Conservation (phyloP, 306 rosid genomes). For the Casuarina cunninghamiana region DNA sequence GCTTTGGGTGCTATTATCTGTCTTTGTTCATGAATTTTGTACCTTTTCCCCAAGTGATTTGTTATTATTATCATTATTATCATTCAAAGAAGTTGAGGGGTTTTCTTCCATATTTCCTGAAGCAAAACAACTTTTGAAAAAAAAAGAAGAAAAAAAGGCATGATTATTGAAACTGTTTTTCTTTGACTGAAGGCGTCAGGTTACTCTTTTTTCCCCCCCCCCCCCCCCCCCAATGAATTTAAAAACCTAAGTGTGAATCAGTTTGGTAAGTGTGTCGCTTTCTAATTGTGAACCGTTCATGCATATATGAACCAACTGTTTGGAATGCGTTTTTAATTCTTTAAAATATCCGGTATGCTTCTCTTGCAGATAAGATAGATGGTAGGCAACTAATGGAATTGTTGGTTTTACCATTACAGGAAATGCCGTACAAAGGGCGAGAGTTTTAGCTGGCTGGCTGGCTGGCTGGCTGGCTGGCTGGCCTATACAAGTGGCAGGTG, state of each 20-base stretch:
- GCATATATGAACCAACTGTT: neutral
- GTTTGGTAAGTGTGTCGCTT: too few relatives aligned
- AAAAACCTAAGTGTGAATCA: neutral
- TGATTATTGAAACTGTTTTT: neutral
- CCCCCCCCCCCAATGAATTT: neutral
- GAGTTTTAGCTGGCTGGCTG: slow-evolving; percentile 53
- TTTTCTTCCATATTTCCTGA: neutral
- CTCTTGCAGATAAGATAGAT: neutral
- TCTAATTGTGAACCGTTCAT: neutral
- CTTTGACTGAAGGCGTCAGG: neutral
- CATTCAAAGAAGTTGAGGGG: neutral
- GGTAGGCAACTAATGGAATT: neutral
- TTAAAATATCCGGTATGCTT: neutral
- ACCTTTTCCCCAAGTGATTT: neutral
- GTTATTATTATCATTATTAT: neutral
- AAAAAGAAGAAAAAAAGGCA: neutral
- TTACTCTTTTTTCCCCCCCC: neutral
- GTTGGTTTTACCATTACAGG: slow-evolving; percentile 46
- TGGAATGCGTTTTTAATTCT: too few relatives aligned
- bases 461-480: slow-evolving; percentile 15
- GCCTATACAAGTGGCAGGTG: slow-evolving; percentile 15
- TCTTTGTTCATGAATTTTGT: neutral
- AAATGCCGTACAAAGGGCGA: slow-evolving; percentile 76
- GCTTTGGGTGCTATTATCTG: neutral
- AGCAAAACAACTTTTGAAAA: neutral